A percentile compares a stretch with the other conserved stretches of the same genome.
Conservation (phyloP, 2,329 filamentous ascomycete species). For the Neopestalotiopsis clavispora region DNA sequence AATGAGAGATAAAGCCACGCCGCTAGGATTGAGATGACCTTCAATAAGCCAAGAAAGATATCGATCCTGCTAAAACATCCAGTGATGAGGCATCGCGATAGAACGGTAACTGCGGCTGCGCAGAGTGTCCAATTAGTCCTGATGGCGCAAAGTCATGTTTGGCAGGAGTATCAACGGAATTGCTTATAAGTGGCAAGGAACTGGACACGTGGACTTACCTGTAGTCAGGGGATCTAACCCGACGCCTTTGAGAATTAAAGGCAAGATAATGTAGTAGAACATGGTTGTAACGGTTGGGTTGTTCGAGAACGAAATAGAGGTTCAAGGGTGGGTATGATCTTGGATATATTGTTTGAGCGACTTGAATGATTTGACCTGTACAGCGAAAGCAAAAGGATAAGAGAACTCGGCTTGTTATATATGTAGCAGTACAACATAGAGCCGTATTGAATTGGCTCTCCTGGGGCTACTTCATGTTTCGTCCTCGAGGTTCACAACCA, state of each 20-base stretch:
- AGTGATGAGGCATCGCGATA: no score
- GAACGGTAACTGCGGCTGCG: no score
- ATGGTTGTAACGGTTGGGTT: background rate
- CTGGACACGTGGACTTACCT: background rate
- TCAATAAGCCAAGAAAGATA: fast-evolving
- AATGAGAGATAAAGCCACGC: no score
- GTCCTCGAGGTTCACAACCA: no score
- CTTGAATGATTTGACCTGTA: background rate
- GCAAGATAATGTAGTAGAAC: background rate
- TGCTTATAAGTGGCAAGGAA: no score
- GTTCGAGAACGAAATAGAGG: no score
- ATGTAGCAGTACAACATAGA: background rate
- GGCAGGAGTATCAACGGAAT: background rate
- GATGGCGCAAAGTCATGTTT: background rate
- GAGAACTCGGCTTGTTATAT: background rate
- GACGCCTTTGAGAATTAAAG: background rate
- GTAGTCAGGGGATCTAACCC: background rate
- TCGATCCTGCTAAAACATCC: no score
- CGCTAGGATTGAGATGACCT: no score
- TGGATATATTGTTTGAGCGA: background rate
- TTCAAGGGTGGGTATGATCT: background rate
- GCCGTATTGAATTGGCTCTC: no score
- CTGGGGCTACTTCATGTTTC: no score
- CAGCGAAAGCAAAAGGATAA: background rate
- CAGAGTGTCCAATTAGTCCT: no score